Base-by-base conservation (phyloP, 169 alveolate species). In the Cryptosporidium ubiquitum region DNA sequence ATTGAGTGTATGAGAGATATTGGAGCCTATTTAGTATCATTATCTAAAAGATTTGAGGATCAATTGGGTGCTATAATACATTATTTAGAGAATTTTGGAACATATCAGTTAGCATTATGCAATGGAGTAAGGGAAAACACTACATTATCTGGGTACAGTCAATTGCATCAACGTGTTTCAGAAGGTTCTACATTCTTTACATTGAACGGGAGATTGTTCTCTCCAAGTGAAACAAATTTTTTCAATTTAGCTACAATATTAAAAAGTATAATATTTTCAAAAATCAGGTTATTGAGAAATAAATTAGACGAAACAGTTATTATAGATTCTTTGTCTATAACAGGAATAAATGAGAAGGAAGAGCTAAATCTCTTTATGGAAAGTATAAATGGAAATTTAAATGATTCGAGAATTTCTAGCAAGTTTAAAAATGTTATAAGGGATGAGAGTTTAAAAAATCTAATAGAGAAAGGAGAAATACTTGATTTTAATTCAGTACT, bases 41-140 rank as follows among this genome's bases (percentile, higher is more conserved):
- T 79, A 29, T 79, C 89, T 3, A 79, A 49, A 7, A 35, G 89
- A 40, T 79, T 79, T 61, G 89, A 79, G 37, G 64, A 79, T 31
- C 89, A 51, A 10, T 9, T 79, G 23, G 68, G 68, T 2, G 60
- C 89, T 35, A 61, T 79, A 68, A 23, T 64, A 29, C 31, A 61
- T 40, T 79, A 61, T 79, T 40, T 79, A 20, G 75, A 64, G 61
- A 79, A 79, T 66, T 60, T 79, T 42, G 89, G 89, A 2, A 26
- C 89, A 12, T 79, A 79, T 33, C 89, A 79, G 35, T 4, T 61
- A 3, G 89, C 89, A 6, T 61, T 79, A 10, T 79, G 89, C 20
- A 79, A 79, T 42, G 51, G 70, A 42, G 0, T 79, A 16, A 79
- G 75, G 51, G 44, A 18, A 29, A 66, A 64, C 44, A 64, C 42